Evolutionary conservation across 371 early-diverging fungal species (phyloP), one percentile per base, ranked within the genome.

Genomic region (Mortierella sp.): DNA sequence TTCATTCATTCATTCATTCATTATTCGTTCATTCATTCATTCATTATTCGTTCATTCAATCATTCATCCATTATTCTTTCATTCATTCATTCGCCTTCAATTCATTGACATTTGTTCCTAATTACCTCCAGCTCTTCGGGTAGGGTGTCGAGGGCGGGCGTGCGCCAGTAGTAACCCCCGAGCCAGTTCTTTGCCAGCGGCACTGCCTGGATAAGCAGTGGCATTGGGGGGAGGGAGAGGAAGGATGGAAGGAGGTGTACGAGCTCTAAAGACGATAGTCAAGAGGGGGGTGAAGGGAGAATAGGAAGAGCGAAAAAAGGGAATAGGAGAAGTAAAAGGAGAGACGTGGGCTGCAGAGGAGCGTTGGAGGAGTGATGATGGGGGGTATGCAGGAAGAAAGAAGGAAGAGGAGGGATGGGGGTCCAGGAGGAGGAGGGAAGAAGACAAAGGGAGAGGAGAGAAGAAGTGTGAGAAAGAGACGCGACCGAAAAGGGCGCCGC

Each of bases 111-210:
- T 61, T 61, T 40, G 4, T 6, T 40, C 6, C 43, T 40, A 5
- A 34, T 11, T 80, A 83, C 84, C 70, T 83, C 80, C 5, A 83
- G 77, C 34, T 83, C 84, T 34, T 50, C 61, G 19, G 84, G 81
- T 31, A 83, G 31, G 55, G 72, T 73, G n/a, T 83, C 75, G 34
- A 28, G 34, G 13, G 8, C n/a, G 0, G 84, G 55, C 28, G 76
- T 53, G n/a, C 69, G 59, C 84, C 84, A 83, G 28, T 72, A 72
- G 44, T 75, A 71, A 2, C 40, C 40, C 13, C 80, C 80, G 24
- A 69, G 61, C 80, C 81, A 80, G 11, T 44, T 59, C 28, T 69
- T 74, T 13, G 28, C 28, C 28, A 83, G 61, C 19, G 84, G 84
- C 31, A 83, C 81, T 19, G 84, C 81, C 31, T 77, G 48, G 5